These are phyloP conservation scores for Fusarium vanettenii DNA, from an alignment of 2,329 filamentous ascomycete species.

Conservation along the genomic window DNA sequence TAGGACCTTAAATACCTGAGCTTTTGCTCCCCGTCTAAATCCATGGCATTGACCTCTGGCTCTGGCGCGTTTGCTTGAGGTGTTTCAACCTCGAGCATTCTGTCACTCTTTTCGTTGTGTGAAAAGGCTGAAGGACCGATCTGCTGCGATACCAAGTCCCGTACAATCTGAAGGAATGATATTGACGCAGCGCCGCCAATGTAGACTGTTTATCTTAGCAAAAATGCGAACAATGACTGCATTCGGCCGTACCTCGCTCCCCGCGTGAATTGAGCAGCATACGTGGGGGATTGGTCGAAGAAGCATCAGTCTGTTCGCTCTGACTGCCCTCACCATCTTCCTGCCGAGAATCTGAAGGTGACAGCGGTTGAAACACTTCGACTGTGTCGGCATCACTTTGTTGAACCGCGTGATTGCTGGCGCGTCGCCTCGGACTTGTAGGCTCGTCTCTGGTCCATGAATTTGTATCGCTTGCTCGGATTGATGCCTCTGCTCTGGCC, in stretches of 20 bases:
- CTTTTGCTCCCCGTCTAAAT: not conserved
- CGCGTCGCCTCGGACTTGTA: not conserved
- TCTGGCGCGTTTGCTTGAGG: constrained; percentile 11
- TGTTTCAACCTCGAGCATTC: constrained; percentile 43
- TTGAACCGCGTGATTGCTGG: not conserved
- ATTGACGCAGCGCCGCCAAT: constrained; percentile 63
- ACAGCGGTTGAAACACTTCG: constrained; percentile 40
- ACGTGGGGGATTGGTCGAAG: constrained; percentile 41
- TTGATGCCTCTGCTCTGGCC: constrained; percentile 23
- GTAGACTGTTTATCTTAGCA: constrained; percentile 51
- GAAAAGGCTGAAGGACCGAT: constrained; percentile 43
- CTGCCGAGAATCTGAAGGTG: constrained; percentile 46
- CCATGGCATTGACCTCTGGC: not conserved
- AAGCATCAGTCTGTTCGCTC: constrained; percentile 20
- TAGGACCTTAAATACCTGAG: constrained; percentile 29
- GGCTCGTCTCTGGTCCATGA: not conserved
- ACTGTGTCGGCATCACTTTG: constrained; percentile 7
- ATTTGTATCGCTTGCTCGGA: not conserved
- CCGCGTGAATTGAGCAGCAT: constrained; percentile 65
- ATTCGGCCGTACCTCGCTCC: constrained; percentile 56
- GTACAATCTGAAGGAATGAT: constrained; percentile 62
- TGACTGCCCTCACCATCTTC: constrained; percentile 34
- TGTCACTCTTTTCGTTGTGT: constrained; percentile 44
- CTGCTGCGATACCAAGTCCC: constrained; percentile 39
- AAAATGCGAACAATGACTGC: not conserved